Base-by-base conservation (phyloP, 176 grass and related monocot genomes). In the Eragrostis nindensis region DNA sequence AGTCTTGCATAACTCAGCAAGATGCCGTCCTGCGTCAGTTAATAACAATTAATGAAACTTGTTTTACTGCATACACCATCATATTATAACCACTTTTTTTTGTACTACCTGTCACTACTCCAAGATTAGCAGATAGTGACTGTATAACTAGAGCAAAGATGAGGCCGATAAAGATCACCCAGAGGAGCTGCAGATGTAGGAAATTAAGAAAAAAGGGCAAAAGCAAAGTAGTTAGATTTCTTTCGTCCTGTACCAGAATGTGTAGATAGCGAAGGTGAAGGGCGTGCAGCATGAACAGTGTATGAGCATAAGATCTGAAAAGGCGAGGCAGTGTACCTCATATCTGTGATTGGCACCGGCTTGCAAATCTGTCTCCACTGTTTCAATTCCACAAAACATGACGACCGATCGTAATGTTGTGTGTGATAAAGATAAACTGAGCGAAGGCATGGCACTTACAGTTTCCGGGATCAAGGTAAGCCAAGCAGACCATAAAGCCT, bases 291-390 rank as follows among this genome's bases (percentile, higher is more conserved):
- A 21, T 8, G 54, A 57, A 2, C 7, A 57, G 21, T 11, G 24
- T 3, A 57, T n/a, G 52, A 2, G 52, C 21, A 5, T 57, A 25
- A 29, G 54, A 56, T 49, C 13, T 18, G 24, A n/a, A 48, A 60
- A 13, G 22, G 11, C 2, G n/a, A 26, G 56, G 5, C 40, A 36
- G 61, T 15, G 41, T 79, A 97, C 95, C 83, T 97, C 95, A 1
- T 92, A 97, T 74, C 24, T 92, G 74, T 94, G 86, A 74, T 87
- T 89, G 18, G 95, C 83, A 0, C 95, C 95, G 12, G 95, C 95
- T 80, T 97, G 95, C 45, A 97, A 65, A 59, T 92, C 92, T 1
- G 95, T 94, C 66, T 94, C 83, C 92, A 94, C 95, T 97, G 90
- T 73, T 63, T 74, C n/a, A 50, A 11, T 60, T 60, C 26, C 22